Evolutionary conservation across 148 eudicot genomes (phyloP).

Genomic region (Linanthus parryae): DNA sequence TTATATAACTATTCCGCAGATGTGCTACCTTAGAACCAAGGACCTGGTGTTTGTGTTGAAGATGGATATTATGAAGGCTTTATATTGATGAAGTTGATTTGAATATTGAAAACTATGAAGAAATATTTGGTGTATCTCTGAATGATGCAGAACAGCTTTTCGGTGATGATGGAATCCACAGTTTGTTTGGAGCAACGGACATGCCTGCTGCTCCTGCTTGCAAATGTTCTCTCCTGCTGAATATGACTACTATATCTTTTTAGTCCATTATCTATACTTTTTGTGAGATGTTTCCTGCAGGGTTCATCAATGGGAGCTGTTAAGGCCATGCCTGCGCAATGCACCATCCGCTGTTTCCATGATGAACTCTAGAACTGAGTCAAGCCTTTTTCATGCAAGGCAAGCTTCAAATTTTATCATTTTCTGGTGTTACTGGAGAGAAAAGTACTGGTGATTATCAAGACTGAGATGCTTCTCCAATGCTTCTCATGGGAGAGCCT

Average conservation of each 20-base stretch:
- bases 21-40: conserved; percentile 25
- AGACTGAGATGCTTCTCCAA: conserved; percentile 83
- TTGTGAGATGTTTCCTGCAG: neutral
- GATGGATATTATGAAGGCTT: conserved; percentile 34
- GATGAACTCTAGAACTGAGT: too few species aligned
- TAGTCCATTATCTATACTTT: neutral
- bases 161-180: conserved; percentile 35
- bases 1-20: too few species aligned
- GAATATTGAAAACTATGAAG: conserved; percentile 47
- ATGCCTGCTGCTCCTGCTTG: conserved; percentile 13
- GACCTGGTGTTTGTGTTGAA: conserved; percentile 35
- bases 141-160: conserved; percentile 34
- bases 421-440: conserved; percentile 71
- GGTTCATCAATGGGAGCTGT: too few species aligned
- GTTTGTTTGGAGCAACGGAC: conserved; percentile 30
- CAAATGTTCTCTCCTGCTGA: neutral
- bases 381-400: too few species aligned
- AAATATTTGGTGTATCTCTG: conserved; percentile 38
- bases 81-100: conserved; percentile 43
- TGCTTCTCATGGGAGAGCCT: conserved; percentile 76
- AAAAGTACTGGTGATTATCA: conserved; percentile 74
- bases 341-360: too few species aligned
- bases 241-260: neutral
- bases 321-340: too few species aligned
- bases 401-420: too few species aligned